Percentiles rank a stretch among this genome's conserved stretches.
Conservation (phyloP, 2,329 filamentous ascomycete species). For the Fusarium mexicanum region DNA sequence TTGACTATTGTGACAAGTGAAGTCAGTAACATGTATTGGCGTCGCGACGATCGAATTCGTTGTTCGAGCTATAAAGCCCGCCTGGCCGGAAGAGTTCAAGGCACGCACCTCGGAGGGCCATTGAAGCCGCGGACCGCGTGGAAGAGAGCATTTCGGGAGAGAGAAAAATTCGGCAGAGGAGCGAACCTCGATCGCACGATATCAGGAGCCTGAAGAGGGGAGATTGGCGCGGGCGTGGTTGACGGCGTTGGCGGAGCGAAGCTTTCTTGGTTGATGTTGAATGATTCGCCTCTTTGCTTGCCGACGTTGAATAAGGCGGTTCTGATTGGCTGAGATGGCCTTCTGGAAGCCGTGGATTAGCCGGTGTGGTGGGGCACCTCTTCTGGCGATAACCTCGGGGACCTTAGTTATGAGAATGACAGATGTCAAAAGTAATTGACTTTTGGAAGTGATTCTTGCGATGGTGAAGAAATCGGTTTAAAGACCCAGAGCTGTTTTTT, state of each 20-base stretch:
- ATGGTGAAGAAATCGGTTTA: neutral
- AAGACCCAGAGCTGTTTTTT: too few relatives aligned
- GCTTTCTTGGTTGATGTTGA: constrained; percentile 44
- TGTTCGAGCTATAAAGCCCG: constrained; percentile 36
- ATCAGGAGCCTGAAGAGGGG: constrained; percentile 22
- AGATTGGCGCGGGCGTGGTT: constrained; percentile 25
- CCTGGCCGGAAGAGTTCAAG: constrained; percentile 12
- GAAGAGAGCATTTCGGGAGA: constrained; percentile 57
- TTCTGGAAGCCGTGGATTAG: constrained; percentile 42
- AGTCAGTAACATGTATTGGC: constrained; percentile 10
- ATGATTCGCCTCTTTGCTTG: constrained; percentile 45
- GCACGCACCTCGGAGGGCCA: constrained; percentile 62
- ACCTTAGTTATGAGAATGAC: neutral
- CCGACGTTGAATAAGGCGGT: constrained; percentile 41
- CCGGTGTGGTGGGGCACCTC: constrained; percentile 29
- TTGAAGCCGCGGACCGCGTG: constrained; percentile 61
- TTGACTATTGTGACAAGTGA: constrained; percentile 62
- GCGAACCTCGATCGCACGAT: constrained; percentile 32
- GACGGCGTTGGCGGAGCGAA: constrained; percentile 24
- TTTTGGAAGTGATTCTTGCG: neutral
- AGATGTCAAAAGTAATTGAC: neutral
- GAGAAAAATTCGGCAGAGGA: constrained; percentile 28
- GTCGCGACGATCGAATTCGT: constrained; percentile 13
- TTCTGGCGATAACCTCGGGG: constrained; percentile 20
- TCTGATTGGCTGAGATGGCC: constrained; percentile 43